These are phyloP conservation scores for Dactylellina cionopaga DNA, from an alignment of 2,329 filamentous ascomycete genomes.

Conservation along the genomic window DNA sequence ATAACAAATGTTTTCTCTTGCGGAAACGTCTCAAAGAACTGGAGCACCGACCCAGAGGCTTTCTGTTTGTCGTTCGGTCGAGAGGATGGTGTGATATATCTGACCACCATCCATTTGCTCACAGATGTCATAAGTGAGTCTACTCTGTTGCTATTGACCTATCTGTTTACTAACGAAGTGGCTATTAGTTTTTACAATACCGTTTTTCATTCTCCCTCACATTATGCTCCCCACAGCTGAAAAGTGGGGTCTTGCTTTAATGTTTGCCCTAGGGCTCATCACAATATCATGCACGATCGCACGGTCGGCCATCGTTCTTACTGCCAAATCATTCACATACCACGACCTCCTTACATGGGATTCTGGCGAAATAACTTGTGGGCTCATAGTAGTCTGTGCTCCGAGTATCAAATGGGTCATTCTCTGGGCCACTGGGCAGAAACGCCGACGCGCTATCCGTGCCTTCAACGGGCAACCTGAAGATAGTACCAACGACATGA, in stretches of 20 bases:
- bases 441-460: slow-evolving; percentile 38
- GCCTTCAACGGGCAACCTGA: slow-evolving; percentile 46
- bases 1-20: slow-evolving; percentile 50
- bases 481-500: slow-evolving; percentile 28
- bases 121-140: slow-evolving; percentile 47
- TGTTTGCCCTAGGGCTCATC: slow-evolving; percentile 47
- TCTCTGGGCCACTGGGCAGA: slow-evolving; percentile 45
- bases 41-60: slow-evolving; percentile 36
- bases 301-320: slow-evolving; percentile 44
- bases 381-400: slow-evolving; percentile 44
- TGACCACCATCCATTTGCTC: slow-evolving; percentile 45
- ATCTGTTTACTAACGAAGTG: not conserved
- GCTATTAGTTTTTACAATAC: slow-evolving; percentile 44
- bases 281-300: slow-evolving; percentile 46
- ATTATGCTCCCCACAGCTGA: slow-evolving; percentile 48
- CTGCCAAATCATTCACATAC: slow-evolving; percentile 44
- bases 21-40: slow-evolving; percentile 35
- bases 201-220: slow-evolving; percentile 50
- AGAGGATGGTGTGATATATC: slow-evolving; percentile 35
- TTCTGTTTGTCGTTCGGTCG: slow-evolving; percentile 49
- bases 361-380: slow-evolving; percentile 48
- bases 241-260: slow-evolving; percentile 42
- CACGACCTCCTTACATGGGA: slow-evolving; percentile 49
- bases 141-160: not conserved
- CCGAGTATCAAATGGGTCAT: slow-evolving; percentile 50